These are phyloP conservation scores for Trichosporon sp. DNA, from an alignment of 1,284 basidiomycete genomes.

Conservation along the genomic window DNA sequence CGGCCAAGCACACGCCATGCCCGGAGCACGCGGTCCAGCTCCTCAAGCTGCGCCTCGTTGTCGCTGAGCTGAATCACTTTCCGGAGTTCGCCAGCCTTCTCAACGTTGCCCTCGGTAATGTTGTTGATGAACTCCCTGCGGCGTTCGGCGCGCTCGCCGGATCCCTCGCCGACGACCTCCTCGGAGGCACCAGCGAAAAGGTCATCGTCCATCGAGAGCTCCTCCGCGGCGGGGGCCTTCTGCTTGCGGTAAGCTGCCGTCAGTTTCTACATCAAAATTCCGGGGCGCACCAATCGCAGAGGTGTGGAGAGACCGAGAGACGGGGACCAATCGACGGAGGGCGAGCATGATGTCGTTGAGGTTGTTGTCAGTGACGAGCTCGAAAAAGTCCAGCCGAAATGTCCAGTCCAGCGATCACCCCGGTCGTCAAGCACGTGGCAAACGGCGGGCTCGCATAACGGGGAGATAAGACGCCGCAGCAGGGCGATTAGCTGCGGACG, in stretches of 20 bases:
- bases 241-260: not conserved
- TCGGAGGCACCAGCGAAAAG: conserved; percentile 14
- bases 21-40: conserved; percentile 13
- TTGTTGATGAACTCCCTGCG: conserved; percentile 5
- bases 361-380: conserved; percentile 7
- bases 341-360: conserved; percentile 16
- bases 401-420: not conserved
- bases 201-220: conserved; percentile 7
- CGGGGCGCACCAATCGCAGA: not conserved
- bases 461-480: not conserved
- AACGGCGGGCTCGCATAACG: not conserved
- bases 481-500: not conserved
- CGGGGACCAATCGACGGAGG: conserved; percentile 16
- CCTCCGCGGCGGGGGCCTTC: conserved; percentile 10
- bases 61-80: conserved; percentile 22
- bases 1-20: conserved; percentile 18
- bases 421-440: not conserved
- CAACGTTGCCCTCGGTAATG: conserved; percentile 9
- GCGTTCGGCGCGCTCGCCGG: conserved; percentile 8
- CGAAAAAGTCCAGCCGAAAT: conserved; percentile 1
- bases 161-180: not conserved
- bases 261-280: not conserved
- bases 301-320: conserved; percentile 17
- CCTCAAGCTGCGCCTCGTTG: conserved; percentile 17
- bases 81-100: conserved; percentile 18